A percentile compares a stretch with the other conserved stretches of the same genome.
phyloP scores from a whole-genome alignment of 192 early-diverging fungal genomes.

The Coemansia sp. region DNA sequence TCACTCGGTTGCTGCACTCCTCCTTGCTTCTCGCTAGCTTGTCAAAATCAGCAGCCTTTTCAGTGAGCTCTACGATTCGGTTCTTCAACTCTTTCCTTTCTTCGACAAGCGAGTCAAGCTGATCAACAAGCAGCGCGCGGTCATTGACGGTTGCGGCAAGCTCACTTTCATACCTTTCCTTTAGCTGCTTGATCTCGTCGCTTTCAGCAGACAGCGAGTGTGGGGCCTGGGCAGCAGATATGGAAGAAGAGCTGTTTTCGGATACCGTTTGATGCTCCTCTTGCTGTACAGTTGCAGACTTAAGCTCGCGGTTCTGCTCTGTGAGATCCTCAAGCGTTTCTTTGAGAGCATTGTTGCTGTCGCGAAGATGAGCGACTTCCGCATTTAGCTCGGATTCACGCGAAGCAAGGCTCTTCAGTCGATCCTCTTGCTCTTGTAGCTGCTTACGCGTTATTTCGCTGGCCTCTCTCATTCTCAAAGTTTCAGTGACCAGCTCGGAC shows the following conservation, averaged over 20 bases:
- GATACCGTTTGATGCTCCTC: background rate
- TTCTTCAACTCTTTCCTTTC: background rate
- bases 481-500: background rate
- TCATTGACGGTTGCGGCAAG: background rate
- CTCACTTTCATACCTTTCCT: background rate
- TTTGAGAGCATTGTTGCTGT: constrained; percentile 15
- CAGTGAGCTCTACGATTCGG: background rate
- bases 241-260: background rate
- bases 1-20: constrained; percentile 1
- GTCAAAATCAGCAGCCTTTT: background rate
- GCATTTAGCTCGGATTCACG: constrained; percentile 1
- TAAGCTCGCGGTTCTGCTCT: constrained; percentile 35
- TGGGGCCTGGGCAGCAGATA: background rate
- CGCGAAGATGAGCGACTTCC: constrained; percentile 7
- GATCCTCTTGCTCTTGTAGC: constrained; percentile 1
- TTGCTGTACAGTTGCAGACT: constrained; percentile 8
- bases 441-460: constrained; percentile 12
- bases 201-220: background rate
- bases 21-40: background rate
- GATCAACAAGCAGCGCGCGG: background rate
- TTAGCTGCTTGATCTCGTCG: constrained; percentile 18
- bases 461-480: background rate
- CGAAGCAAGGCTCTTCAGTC: background rate
- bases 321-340: constrained; percentile 31
- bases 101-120: background rate